Conservation (phyloP, 148 eudicot genomes). For the Fagopyrum tataricum region DNA sequence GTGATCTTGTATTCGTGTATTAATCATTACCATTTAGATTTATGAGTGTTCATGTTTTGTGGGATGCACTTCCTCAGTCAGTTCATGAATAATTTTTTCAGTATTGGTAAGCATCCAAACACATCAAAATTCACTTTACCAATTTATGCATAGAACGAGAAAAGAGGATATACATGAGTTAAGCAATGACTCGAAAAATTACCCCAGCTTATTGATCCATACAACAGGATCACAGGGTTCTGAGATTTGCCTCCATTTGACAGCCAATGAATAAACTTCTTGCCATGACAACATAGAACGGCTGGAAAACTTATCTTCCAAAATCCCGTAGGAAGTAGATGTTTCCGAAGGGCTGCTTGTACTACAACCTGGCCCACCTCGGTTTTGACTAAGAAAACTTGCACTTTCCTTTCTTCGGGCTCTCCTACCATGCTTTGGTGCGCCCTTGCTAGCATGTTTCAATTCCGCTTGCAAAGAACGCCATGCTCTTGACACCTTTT, state of each 20-base stretch:
- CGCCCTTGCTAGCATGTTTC: slow-evolving; percentile 60
- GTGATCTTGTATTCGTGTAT: background rate
- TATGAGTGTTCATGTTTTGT: background rate
- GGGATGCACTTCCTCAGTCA: background rate
- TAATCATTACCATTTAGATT: background rate
- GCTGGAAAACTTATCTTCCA: slow-evolving; percentile 59
- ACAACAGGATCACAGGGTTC: slow-evolving; percentile 99
- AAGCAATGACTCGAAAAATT: background rate
- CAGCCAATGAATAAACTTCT: slow-evolving; percentile 81
- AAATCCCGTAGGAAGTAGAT: slow-evolving; percentile 39
- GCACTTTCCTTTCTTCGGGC: slow-evolving; percentile 65
- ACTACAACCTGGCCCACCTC: slow-evolving; percentile 97
- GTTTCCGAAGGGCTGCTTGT: slow-evolving; percentile 65
- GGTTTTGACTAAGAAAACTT: slow-evolving; percentile 61
- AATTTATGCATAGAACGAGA: background rate
- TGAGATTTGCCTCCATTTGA: slow-evolving; percentile 97
- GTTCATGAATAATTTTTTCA: background rate
- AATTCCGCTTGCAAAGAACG: slow-evolving; percentile 74
- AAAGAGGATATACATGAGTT: background rate
- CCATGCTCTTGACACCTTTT: slow-evolving; percentile 89
- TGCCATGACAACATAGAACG: slow-evolving; percentile 79
- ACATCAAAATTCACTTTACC: background rate
- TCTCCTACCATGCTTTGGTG: slow-evolving; percentile 59
- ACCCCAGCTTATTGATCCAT: slow-evolving; percentile 97
- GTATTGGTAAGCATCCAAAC: no score